These are phyloP conservation scores for Nicotiana tomentosiformis DNA, from an alignment of 257 asterid species.

Conservation along the genomic window DNA sequence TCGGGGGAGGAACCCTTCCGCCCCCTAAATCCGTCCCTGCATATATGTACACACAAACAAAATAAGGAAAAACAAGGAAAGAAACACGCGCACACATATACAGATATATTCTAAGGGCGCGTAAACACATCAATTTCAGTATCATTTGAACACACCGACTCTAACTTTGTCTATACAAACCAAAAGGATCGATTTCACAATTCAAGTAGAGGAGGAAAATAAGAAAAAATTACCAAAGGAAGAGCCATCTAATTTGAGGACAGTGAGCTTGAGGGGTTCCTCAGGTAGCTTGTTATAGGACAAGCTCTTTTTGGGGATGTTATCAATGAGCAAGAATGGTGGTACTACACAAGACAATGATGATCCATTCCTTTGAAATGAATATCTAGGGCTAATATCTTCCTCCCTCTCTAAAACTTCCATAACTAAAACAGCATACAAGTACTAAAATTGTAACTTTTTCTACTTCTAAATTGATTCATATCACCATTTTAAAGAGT, in stretches of 20 bases:
- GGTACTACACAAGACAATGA: neutral
- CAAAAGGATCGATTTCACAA: neutral
- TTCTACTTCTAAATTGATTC: neutral
- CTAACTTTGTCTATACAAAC: neutral
- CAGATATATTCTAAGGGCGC: neutral
- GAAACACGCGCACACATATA: too few relatives aligned
- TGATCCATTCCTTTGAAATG: constrained; percentile 25
- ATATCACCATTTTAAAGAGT: neutral
- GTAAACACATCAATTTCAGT: neutral
- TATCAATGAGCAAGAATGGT: constrained; percentile 11
- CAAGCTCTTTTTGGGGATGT: constrained; percentile 25
- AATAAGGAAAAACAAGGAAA: too few relatives aligned
- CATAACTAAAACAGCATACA: neutral
- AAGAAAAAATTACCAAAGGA: constrained; percentile 44
- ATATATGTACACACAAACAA: neutral
- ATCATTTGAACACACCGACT: neutral
- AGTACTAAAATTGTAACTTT: neutral
- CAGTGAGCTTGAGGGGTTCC: constrained; percentile 50
- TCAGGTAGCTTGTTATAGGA: constrained; percentile 47
- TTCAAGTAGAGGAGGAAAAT: neutral
- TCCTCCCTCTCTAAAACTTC: constrained; percentile 12
- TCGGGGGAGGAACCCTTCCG: too few relatives aligned
- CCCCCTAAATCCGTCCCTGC: too few relatives aligned
- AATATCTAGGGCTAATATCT: constrained; percentile 5
- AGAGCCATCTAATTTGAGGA: constrained; percentile 77